These are phyloP conservation scores for Choanephora cucurbitarum DNA, from an alignment of 371 early-diverging fungal species.

Conservation along the genomic window DNA sequence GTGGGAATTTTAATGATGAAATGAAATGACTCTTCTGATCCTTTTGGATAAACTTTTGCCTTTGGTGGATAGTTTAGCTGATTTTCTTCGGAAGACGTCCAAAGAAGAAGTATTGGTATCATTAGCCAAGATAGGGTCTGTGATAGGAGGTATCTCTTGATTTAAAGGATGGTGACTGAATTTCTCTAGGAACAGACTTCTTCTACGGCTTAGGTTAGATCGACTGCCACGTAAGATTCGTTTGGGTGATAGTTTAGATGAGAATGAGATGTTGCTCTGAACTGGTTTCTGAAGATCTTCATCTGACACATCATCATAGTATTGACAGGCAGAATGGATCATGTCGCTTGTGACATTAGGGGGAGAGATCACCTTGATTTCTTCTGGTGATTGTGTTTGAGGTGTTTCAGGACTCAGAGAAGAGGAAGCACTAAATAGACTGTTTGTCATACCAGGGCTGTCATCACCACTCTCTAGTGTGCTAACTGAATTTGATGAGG, in stretches of 20 bases:
- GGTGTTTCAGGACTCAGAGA: neutral
- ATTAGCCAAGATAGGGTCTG: neutral
- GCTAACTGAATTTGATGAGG: neutral
- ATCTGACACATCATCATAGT: neutral
- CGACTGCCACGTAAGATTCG: slow-evolving; percentile 16
- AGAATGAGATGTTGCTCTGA: neutral
- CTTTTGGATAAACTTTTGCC: slow-evolving; percentile 23
- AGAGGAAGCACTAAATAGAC: neutral
- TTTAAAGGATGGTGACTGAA: slow-evolving; percentile 2
- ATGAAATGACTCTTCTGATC: slow-evolving; percentile 22
- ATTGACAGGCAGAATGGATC: neutral
- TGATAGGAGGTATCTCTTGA: neutral
- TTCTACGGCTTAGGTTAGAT: slow-evolving; percentile 22
- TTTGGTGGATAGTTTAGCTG: slow-evolving; percentile 20
- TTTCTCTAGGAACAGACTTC: slow-evolving; percentile 19
- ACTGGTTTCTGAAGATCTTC: neutral
- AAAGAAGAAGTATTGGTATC: neutral
- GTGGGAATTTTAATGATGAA: slow-evolving; percentile 17
- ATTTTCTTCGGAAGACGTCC: slow-evolving; percentile 18
- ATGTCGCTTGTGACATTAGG: neutral
- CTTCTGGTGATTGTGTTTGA: neutral
- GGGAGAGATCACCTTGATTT: neutral
- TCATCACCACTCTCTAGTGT: neutral
- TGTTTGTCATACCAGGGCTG: neutral
- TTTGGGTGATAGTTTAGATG: slow-evolving; percentile 19